These are phyloP conservation scores for Boletellus emodensis DNA, from an alignment of 768 basidiomycete genomes.

Conservation along the genomic window DNA sequence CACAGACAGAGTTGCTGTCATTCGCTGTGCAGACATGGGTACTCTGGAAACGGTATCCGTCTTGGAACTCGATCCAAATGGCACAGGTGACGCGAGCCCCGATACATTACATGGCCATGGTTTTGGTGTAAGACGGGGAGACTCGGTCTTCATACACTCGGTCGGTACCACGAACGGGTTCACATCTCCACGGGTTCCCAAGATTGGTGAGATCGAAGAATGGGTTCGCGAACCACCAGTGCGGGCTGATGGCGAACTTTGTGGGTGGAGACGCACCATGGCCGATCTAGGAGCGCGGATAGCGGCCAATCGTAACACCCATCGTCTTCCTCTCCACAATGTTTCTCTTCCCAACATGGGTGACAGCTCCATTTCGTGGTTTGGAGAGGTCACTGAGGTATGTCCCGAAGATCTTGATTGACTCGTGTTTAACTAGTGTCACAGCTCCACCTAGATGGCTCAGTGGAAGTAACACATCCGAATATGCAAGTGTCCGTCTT, in stretches of 20 bases:
- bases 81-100: slow-evolving; percentile 49
- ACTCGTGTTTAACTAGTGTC: slow-evolving; percentile 6
- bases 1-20: slow-evolving; percentile 61
- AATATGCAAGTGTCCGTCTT: slow-evolving; percentile 47
- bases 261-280: slow-evolving; percentile 73
- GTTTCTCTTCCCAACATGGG: slow-evolving; percentile 41
- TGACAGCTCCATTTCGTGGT: slow-evolving; percentile 60
- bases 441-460: slow-evolving; percentile 73
- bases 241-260: slow-evolving; percentile 45
- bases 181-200: slow-evolving; percentile 65
- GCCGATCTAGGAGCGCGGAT: slow-evolving; percentile 58
- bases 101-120: slow-evolving; percentile 48
- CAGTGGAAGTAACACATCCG: slow-evolving; percentile 68
- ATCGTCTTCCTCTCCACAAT: slow-evolving; percentile 35
- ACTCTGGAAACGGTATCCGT: slow-evolving; percentile 67
- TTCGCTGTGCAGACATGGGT: slow-evolving; percentile 54
- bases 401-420: slow-evolving; percentile 18
- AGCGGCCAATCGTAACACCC: slow-evolving; percentile 44
- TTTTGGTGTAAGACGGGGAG: slow-evolving; percentile 78
- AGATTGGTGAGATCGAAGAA: slow-evolving; percentile 78
- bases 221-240: slow-evolving; percentile 68
- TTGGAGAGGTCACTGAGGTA: slow-evolving; percentile 82
- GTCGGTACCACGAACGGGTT: slow-evolving; percentile 71
- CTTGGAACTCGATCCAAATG: slow-evolving; percentile 87
- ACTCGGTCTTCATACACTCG: slow-evolving; percentile 78